A percentile compares a stretch with the other conserved stretches of the same genome.
Conservation (phyloP, 345 rosid species). For the Pseudoturritis turrita region DNA sequence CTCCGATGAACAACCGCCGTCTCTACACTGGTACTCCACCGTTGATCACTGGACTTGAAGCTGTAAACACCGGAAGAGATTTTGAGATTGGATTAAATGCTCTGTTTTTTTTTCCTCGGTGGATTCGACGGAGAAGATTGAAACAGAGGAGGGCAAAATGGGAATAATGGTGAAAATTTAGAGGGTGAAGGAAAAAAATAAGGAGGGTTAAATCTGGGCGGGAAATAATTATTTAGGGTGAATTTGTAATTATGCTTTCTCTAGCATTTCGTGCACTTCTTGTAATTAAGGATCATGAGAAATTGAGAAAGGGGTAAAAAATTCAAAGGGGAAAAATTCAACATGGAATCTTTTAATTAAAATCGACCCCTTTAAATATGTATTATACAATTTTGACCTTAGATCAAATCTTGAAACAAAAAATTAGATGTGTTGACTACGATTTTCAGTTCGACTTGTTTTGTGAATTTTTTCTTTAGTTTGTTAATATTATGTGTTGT, state of each 20-base stretch:
- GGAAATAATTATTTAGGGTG: slow-evolving; percentile 23
- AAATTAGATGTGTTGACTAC: not conserved
- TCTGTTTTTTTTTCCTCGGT: not conserved
- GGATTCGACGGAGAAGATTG: not conserved
- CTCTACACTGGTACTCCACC: slow-evolving; percentile 67
- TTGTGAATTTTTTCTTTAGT: not conserved
- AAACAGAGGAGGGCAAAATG: slow-evolving; percentile 7
- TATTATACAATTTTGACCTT: not conserved
- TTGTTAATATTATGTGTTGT: no score
- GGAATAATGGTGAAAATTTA: not conserved
- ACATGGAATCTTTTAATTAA: not conserved
- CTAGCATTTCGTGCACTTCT: slow-evolving; percentile 14
- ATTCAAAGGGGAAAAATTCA: not conserved
- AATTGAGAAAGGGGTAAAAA: not conserved
- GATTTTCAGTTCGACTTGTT: no score
- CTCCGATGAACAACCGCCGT: slow-evolving; percentile 84
- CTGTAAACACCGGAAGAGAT: not conserved
- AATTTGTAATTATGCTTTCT: slow-evolving; percentile 26
- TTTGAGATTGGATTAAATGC: slow-evolving; percentile 21
- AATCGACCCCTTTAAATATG: not conserved
- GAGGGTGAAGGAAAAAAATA: not conserved
- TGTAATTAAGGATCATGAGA: slow-evolving; percentile 11
- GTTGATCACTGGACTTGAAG: slow-evolving; percentile 29
- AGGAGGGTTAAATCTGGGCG: slow-evolving; percentile 4
- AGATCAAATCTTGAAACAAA: not conserved